Evolutionary conservation across 1,139 yeast species (phyloP).

Genomic region (Geotrichum europaeum): DNA sequence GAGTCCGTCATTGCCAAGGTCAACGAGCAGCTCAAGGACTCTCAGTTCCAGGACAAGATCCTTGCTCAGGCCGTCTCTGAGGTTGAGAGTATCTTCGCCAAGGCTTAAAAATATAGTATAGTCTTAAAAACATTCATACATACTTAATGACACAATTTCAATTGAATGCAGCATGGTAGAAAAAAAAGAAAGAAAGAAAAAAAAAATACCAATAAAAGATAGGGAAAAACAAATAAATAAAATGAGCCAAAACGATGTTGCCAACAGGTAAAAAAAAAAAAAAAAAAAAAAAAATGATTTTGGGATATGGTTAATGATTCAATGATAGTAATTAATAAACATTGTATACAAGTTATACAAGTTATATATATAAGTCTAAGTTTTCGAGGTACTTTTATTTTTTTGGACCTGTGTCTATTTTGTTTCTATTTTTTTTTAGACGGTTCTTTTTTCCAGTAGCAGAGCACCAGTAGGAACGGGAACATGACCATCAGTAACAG

Average conservation of each 20-base stretch:
- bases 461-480: constrained; percentile 51
- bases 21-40: constrained; percentile 73
- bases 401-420: not conserved
- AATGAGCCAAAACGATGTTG: not conserved
- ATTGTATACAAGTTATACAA: too few relatives aligned
- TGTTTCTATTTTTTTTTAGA: not conserved
- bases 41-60: constrained; percentile 90
- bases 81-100: constrained; percentile 71
- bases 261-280: not conserved
- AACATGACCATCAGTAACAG: constrained; percentile 51
- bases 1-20: constrained; percentile 83
- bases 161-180: not conserved
- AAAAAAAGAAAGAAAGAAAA: not conserved
- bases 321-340: not conserved
- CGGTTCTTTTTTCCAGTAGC: constrained; percentile 41
- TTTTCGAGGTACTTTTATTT: not conserved
- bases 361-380: too few relatives aligned
- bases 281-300: not conserved
- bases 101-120: constrained; percentile 24
- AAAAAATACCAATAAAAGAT: not conserved
- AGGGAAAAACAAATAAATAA: not conserved
- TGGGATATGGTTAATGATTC: not conserved
- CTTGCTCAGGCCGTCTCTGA: constrained; percentile 88
- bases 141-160: not conserved
- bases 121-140: not conserved